These are phyloP conservation scores for Tritrichomonas musculus DNA, from an alignment of 208 protist species.

Conservation along the genomic window DNA sequence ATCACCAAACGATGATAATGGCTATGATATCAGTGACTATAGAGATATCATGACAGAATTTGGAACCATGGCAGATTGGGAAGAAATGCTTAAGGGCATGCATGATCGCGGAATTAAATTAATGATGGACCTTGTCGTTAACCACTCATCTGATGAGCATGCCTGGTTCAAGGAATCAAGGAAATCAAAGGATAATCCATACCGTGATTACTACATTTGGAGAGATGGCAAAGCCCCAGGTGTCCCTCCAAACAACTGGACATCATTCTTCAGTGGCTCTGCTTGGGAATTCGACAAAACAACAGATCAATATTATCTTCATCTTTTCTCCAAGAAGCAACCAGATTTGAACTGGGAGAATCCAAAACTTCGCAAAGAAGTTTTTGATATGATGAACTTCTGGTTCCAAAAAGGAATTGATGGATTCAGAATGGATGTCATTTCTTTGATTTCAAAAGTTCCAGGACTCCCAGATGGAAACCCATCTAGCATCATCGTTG, in stretches of 20 bases:
- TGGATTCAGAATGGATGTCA: too few species aligned
- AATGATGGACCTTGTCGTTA: not conserved
- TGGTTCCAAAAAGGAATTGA: not conserved
- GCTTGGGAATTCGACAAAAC: not conserved
- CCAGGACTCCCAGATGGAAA: too few species aligned
- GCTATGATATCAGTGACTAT: not conserved
- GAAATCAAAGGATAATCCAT: too few species aligned
- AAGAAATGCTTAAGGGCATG: not conserved
- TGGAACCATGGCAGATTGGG: not conserved
- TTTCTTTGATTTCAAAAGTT: too few species aligned
- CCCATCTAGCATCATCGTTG: too few species aligned
- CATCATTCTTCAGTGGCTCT: not conserved
- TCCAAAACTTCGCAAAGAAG: not conserved
- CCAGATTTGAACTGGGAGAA: not conserved
- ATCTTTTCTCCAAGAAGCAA: not conserved
- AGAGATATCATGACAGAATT: not conserved
- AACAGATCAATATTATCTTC: not conserved
- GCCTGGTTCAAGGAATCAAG: not conserved
- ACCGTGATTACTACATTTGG: too few species aligned
- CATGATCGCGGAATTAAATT: not conserved
- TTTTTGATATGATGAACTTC: not conserved
- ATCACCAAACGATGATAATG: not conserved
- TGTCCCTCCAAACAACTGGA: not conserved
- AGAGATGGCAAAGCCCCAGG: not conserved
- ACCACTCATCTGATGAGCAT: not conserved